Evolutionary conservation across 306 rosid genomes (phyloP).

Genomic region (Canavalia gladiata): DNA sequence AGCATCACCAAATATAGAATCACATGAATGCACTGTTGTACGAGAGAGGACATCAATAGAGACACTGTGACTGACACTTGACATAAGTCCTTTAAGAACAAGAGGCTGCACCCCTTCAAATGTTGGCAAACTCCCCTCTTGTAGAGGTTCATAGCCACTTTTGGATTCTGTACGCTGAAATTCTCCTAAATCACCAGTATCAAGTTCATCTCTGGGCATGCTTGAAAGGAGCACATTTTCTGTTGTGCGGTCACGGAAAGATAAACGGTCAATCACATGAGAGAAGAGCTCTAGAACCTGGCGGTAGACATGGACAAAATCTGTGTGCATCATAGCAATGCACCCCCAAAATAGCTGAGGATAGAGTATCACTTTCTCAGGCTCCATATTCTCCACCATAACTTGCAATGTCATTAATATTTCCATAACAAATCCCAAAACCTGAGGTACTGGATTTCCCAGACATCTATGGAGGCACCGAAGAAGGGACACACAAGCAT

Average conservation of each 20-base stretch:
- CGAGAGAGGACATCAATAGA: slow-evolving; percentile 94
- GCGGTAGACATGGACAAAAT: slow-evolving; percentile 97
- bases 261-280: slow-evolving; percentile 91
- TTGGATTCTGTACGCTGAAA: slow-evolving; percentile 88
- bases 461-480: slow-evolving; percentile 98
- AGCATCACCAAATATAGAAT: slow-evolving; percentile 92
- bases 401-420: slow-evolving; percentile 95
- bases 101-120: slow-evolving; percentile 99
- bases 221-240: slow-evolving; percentile 99
- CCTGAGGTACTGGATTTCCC: slow-evolving; percentile 95
- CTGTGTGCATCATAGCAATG: slow-evolving; percentile 99
- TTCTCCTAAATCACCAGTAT: slow-evolving; percentile 68
- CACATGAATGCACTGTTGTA: slow-evolving; percentile 94
- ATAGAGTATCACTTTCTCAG: slow-evolving; percentile 98
- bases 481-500: slow-evolving; percentile 93
- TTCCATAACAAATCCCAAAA: slow-evolving; percentile 96
- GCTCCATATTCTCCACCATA: slow-evolving; percentile 99
- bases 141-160: slow-evolving; percentile 76
- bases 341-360: slow-evolving; percentile 99
- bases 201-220: slow-evolving; percentile 96
- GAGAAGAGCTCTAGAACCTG: slow-evolving; percentile 99
- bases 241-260: slow-evolving; percentile 92
- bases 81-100: slow-evolving; percentile 96
- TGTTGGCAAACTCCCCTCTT: slow-evolving; percentile 82
- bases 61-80: slow-evolving; percentile 89